Evolutionary conservation across 352 stramenopile species (phyloP).

Genomic region (Phytopythium boreale): DNA sequence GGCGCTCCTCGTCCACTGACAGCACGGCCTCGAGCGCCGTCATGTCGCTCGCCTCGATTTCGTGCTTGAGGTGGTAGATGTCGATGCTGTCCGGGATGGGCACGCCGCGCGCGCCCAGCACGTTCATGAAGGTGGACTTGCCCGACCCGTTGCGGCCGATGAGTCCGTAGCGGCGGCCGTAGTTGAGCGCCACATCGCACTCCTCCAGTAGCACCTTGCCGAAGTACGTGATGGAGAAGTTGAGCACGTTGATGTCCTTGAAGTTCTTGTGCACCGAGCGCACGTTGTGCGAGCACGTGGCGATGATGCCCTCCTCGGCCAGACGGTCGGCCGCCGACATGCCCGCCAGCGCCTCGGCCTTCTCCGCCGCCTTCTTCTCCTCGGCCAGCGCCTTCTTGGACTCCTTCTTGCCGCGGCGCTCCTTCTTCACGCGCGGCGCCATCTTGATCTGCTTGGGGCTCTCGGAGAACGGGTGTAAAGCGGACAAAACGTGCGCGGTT

Average conservation of each 20-base stretch:
- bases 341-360: constrained; percentile 53
- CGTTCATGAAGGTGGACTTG: constrained; percentile 97
- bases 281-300: constrained; percentile 94
- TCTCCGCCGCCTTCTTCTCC: constrained; percentile 74
- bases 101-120: constrained; percentile 92
- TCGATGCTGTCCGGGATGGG: constrained; percentile 95
- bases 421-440: constrained; percentile 65
- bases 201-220: constrained; percentile 96
- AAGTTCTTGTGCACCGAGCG: constrained; percentile 93
- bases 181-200: constrained; percentile 96
- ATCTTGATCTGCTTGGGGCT: constrained; percentile 18
- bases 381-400: constrained; percentile 70
- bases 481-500: neutral
- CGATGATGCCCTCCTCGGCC: constrained; percentile 93
- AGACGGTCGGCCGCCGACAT: constrained; percentile 89
- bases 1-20: constrained; percentile 93
- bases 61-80: constrained; percentile 96
- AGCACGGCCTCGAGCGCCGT: constrained; percentile 95
- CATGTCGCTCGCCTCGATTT: constrained; percentile 94
- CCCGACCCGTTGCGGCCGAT: constrained; percentile 96
- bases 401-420: constrained; percentile 79
- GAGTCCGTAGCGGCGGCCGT: constrained; percentile 96
- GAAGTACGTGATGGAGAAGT: constrained; percentile 97
- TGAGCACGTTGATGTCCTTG: constrained; percentile 97
- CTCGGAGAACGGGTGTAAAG: neutral